Evolutionary conservation across 345 rosid species (phyloP), one percentile per base, ranked within the genome.

Genomic region (Pugionium dolabratum): DNA sequence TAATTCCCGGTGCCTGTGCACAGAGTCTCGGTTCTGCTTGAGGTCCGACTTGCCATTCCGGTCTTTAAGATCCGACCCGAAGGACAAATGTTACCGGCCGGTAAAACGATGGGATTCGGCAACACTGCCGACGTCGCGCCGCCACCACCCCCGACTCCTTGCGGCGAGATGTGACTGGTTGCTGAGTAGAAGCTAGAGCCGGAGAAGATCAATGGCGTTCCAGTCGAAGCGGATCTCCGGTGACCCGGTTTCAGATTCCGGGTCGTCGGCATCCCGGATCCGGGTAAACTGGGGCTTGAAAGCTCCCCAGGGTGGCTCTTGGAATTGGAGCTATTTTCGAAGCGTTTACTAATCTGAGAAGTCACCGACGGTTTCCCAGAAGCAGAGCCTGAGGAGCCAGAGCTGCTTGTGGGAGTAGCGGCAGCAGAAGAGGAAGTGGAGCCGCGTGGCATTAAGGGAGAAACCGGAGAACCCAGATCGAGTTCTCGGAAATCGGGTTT

Each of bases 401-500:
- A 74, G 69, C 73, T 67, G 59, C 77, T 74, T 0, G 69, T 76
- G 67, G 69, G 81, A 56, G 66, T 76, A 0, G 66, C 75, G 0
- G 72, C 73, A 0, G 75, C 63, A 0, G 75, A 70, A 33, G 75
- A 70, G 6, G 75, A 33, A 0, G 76, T 27, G 2, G 76, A 52
- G 71, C 42, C 80, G n/a, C 88, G 87, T 7, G 78, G 72, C 64
- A 71, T 65, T 76, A 90, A 77, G 9, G 98, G 89, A 4, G 97
- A 90, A 71, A 88, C 92, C 0, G 98, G 98, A 3, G 98, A 93
- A 54, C 83, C 94, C 51, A 90, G 97, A 90, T 93, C 86, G 82
- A 93, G 88, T 71, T 93, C 84, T 32, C 83, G 79, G 81, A 83
- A 92, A 72, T 92, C 98, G 3, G 97, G 97, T 79, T 92, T 92